These are phyloP conservation scores for Aspergillus conjunctus DNA, from an alignment of 495 filamentous ascomycete species.

Conservation along the genomic window DNA sequence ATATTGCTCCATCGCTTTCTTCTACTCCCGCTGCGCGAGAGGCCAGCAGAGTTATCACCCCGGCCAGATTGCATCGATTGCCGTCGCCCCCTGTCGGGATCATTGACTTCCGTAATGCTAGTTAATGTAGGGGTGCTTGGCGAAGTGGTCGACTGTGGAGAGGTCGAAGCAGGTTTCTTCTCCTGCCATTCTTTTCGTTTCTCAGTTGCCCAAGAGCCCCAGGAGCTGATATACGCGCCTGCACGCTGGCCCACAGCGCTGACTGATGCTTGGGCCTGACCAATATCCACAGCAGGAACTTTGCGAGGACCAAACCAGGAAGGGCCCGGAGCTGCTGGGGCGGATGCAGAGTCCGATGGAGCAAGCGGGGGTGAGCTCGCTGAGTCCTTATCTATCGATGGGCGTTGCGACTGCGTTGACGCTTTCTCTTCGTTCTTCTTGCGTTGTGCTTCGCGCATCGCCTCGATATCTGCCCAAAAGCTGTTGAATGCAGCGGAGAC, in stretches of 20 bases:
- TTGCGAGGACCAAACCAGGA: conserved; percentile 36
- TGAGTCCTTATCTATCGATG: conserved; percentile 38
- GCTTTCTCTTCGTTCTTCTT: conserved; percentile 63
- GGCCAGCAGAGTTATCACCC: conserved; percentile 34
- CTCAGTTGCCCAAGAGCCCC: conserved; percentile 93
- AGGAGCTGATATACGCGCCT: conserved; percentile 86
- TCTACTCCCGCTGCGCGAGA: conserved; percentile 45
- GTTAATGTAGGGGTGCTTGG: conserved; percentile 36
- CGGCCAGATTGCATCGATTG: conserved; percentile 34
- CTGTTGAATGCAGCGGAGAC: conserved; percentile 81
- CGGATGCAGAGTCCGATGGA: conserved; percentile 23
- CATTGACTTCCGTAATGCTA: conserved; percentile 31
- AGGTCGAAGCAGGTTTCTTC: conserved; percentile 37
- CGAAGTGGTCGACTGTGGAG: conserved; percentile 29
- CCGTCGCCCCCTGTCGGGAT: conserved; percentile 39
- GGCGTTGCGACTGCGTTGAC: conserved; percentile 34
- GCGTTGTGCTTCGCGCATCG: conserved; percentile 78
- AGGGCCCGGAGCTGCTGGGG: conserved; percentile 10
- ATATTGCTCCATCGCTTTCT: conserved; percentile 52
- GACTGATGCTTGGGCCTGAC: conserved; percentile 67
- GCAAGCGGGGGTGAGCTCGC: conserved; percentile 28
- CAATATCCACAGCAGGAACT: conserved; percentile 56
- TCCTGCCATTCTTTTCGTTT: conserved; percentile 69
- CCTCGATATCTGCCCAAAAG: conserved; percentile 86
- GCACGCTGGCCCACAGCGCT: conserved; percentile 72